A percentile compares a stretch with the other conserved stretches of the same genome.
Evolutionary conservation across 2,329 filamentous ascomycete species (phyloP).

Genomic region (Phyllosticta ampelicida): DNA sequence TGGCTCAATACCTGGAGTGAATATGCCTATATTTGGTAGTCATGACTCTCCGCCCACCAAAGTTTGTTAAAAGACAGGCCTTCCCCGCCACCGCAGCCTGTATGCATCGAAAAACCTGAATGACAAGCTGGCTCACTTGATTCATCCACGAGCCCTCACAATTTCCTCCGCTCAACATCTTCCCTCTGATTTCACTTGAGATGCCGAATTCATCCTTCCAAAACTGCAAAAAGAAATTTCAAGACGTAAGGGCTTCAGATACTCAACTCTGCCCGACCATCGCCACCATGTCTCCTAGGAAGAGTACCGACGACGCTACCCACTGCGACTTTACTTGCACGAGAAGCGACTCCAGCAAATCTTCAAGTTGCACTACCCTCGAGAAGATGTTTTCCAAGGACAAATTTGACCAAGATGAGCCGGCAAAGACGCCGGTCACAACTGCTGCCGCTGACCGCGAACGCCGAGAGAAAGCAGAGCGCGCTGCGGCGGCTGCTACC

Average conservation of each 20-base stretch:
- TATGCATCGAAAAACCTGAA: not conserved
- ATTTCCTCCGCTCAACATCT: too few relatives aligned
- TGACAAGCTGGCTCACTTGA: too few relatives aligned
- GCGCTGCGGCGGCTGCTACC: not conserved
- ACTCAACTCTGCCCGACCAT: not conserved
- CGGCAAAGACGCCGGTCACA: not conserved
- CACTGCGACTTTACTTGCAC: constrained; percentile 13
- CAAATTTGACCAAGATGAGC: not conserved
- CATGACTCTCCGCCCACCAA: not conserved
- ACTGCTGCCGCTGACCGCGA: not conserved
- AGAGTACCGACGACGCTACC: not conserved
- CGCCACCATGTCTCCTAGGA: constrained; percentile 1
- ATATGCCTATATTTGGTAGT: not conserved
- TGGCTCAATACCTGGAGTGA: not conserved
- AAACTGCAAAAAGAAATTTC: not conserved
- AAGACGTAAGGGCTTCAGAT: not conserved
- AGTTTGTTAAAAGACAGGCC: not conserved
- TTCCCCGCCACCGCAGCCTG: not conserved
- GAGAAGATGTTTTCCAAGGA: constrained; percentile 13
- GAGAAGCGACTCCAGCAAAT: constrained; percentile 18
- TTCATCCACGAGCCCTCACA: too few relatives aligned
- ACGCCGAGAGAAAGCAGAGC: not conserved
- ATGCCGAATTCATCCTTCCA: too few relatives aligned
- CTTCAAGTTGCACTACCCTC: constrained; percentile 17
- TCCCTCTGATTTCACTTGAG: too few relatives aligned